Evolutionary conservation across 495 filamentous ascomycete species (phyloP).

Genomic region (Penicillium nucicola): DNA sequence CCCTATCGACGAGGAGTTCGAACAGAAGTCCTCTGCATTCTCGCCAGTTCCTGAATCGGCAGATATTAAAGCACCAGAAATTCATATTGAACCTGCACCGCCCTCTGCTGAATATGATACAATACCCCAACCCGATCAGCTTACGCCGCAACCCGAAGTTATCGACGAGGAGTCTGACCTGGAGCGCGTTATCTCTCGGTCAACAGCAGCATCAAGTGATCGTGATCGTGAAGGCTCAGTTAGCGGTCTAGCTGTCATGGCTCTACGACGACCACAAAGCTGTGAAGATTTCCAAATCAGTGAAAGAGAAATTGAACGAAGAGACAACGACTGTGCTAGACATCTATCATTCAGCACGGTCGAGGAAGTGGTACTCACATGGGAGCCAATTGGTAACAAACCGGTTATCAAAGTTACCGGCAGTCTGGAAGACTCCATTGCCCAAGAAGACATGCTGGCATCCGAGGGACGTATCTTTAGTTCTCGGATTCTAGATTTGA

Average conservation of each 20-base stretch:
- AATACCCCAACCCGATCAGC: constrained; percentile 13
- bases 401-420: constrained; percentile 26
- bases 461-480: constrained; percentile 61
- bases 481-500: constrained; percentile 47
- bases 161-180: constrained; percentile 32
- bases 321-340: constrained; percentile 58
- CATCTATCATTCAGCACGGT: constrained; percentile 85
- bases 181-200: constrained; percentile 29
- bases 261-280: constrained; percentile 46
- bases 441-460: constrained; percentile 47
- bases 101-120: constrained; percentile 17
- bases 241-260: constrained; percentile 27
- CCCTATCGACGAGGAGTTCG: constrained; percentile 14
- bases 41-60: constrained; percentile 9
- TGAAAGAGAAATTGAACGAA: constrained; percentile 19
- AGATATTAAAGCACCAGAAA: constrained; percentile 31
- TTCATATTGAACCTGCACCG: constrained; percentile 30
- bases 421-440: constrained; percentile 41
- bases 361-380: constrained; percentile 80
- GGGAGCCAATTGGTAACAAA: constrained; percentile 50
- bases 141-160: constrained; percentile 11
- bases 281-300: constrained; percentile 28
- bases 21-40: constrained; percentile 6
- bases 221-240: constrained; percentile 16
- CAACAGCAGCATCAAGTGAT: constrained; percentile 35